Base-by-base conservation (phyloP, 345 rosid genomes). In the Eucalyptus cloeziana region DNA sequence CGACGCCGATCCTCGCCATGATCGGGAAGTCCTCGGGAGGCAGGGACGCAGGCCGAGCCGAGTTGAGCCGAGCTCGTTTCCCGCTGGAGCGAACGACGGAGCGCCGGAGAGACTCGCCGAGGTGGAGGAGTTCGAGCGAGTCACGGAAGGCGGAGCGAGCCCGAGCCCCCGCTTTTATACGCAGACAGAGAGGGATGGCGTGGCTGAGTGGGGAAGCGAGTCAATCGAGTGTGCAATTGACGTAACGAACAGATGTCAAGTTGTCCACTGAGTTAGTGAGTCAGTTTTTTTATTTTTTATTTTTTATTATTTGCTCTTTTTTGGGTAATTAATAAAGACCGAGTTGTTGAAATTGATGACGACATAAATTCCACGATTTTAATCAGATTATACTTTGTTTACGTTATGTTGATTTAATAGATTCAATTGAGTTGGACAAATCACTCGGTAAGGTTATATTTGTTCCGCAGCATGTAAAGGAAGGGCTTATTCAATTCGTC, bases 1-100 rank as follows among this genome's bases (percentile, higher is more conserved):
- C 91, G 15, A 96, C 98, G 76, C 91, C 90, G 71, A 92, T 89
- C 89, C 90, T 89, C 88, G 95, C 96, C 98, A 96, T 96, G 83
- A 76, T 76, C 45, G 15, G 9, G 1, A n/a, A 6, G 25, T 21
- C 83, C 47, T 21, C 83, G 47, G 47, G 43, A 33, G 45, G 24
- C 27, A 62, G 44, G 37, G 21, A 17, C 13, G 40, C 7, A 10
- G 14, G 83, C 45, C 33, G 19, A 3, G 2, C 56, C 10, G 10
- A 7, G 58, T 25, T 5, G 25, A 52, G 58, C 2, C 76, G 76
- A n/a, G 2, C 8, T 67, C 76, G 76, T n/a, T 67, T n/a, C 6
- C 33, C 17, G 43, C 43, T 16, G 5, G 22, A 9, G 1, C 25
- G 24, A 21, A 24, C 62, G 62, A 56, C 30, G 11, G 44, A 69